A percentile compares a stretch with the other conserved stretches of the same genome.
Evolutionary conservation across 2,329 filamentous ascomycete genomes (phyloP).

Genomic region (Neofusicoccum cordaticola): DNA sequence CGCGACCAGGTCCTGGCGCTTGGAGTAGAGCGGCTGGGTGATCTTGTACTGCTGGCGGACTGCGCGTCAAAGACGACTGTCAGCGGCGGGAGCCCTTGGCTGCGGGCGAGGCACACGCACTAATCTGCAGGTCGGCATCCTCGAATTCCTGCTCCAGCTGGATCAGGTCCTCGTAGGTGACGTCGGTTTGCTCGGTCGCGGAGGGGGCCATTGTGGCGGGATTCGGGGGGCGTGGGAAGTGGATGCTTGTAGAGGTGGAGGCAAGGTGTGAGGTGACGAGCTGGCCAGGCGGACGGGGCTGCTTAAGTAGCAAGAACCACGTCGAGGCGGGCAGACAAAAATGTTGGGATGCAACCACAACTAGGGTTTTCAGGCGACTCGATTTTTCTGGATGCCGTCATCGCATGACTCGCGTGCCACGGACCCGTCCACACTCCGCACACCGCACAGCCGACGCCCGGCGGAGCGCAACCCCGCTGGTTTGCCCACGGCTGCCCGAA

Average conservation of each 20-base stretch:
- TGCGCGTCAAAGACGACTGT: constrained; percentile 34
- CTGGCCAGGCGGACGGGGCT: background rate
- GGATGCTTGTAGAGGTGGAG: background rate
- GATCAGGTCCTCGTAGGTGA: constrained; percentile 73
- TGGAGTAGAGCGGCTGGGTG: constrained; percentile 69
- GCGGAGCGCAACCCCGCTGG: background rate
- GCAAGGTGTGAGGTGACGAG: background rate
- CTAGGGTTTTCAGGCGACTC: constrained; percentile 17
- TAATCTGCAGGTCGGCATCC: constrained; percentile 75
- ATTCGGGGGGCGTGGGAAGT: background rate
- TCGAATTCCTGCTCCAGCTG: constrained; percentile 82
- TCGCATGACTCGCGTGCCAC: background rate
- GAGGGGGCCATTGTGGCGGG: background rate
- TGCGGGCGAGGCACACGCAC: constrained; percentile 54
- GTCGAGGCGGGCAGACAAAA: constrained; percentile 11
- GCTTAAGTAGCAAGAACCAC: background rate
- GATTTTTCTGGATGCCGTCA: constrained; percentile 2
- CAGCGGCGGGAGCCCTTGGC: background rate
- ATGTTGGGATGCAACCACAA: constrained; percentile 18
- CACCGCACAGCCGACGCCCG: background rate
- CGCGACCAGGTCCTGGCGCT: constrained; percentile 67
- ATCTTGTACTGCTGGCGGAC: constrained; percentile 71
- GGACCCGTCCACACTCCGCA: background rate
- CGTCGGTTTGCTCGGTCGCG: constrained; percentile 20
- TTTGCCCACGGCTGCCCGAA: background rate